These are phyloP conservation scores for Populus hybrid DNA, from an alignment of 441 rosid genomes.

Conservation along the genomic window DNA sequence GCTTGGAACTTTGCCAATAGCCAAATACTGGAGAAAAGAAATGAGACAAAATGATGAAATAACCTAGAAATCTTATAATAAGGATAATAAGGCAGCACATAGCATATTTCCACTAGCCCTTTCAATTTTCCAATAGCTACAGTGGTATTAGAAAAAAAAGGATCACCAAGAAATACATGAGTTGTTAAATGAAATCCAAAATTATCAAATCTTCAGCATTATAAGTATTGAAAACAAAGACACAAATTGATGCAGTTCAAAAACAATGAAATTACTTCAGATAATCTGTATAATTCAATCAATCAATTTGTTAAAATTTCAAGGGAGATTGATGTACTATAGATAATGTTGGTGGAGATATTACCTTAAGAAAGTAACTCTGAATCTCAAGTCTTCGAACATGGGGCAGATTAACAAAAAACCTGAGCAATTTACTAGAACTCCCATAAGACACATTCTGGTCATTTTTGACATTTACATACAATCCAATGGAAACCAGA, in stretches of 20 bases:
- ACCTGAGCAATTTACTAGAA: slow-evolving; percentile 55
- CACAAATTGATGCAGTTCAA: background rate
- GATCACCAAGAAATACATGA: too few relatives aligned
- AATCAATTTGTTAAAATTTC: background rate
- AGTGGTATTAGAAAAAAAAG: too few relatives aligned
- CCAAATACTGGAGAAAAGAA: slow-evolving; percentile 47
- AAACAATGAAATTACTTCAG: background rate
- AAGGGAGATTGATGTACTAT: too few relatives aligned
- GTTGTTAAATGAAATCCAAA: background rate
- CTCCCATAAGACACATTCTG: slow-evolving; percentile 22
- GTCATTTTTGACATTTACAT: slow-evolving; percentile 39
- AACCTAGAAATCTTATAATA: slow-evolving; percentile 8
- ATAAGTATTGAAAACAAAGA: background rate
- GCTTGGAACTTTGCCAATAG: slow-evolving; percentile 51
- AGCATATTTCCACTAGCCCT: background rate
- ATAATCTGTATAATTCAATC: background rate
- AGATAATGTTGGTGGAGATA: background rate
- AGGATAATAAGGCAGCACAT: background rate
- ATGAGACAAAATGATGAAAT: slow-evolving; percentile 10
- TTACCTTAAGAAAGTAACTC: slow-evolving; percentile 68
- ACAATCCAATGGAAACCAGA: slow-evolving; percentile 56
- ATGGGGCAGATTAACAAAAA: slow-evolving; percentile 63
- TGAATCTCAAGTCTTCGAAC: slow-evolving; percentile 68
- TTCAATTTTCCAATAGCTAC: too few relatives aligned
- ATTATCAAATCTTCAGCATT: background rate